Evolutionary conservation across 2,329 filamentous ascomycete genomes (phyloP).

Genomic region (Onygenales sp.): DNA sequence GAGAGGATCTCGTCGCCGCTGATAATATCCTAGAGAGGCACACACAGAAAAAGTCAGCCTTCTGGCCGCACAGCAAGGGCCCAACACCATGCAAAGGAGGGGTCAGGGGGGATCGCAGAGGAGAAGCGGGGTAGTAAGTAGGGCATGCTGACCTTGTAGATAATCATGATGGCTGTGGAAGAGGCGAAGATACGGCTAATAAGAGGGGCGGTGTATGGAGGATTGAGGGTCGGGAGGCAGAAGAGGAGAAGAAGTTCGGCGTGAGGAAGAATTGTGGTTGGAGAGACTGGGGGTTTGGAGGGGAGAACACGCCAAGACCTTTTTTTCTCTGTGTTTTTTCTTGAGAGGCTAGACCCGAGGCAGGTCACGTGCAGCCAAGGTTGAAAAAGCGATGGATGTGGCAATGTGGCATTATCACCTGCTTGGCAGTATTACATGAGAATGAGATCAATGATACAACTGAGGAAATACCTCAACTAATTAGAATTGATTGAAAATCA

Average conservation of each 20-base stretch:
- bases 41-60: slow-evolving; percentile 9
- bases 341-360: no score
- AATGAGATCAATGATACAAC: no score
- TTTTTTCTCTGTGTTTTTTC: not conserved
- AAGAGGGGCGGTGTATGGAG: not conserved
- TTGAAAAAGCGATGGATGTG: no score
- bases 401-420: no score
- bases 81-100: not conserved
- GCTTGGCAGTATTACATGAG: no score
- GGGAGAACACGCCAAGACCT: not conserved
- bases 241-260: slow-evolving; percentile 3
- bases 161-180: slow-evolving; percentile 55
- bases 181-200: no score
- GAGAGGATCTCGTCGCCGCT: slow-evolving; percentile 93
- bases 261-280: not conserved
- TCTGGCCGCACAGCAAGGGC: not conserved
- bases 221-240: slow-evolving; percentile 4
- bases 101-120: slow-evolving; percentile 3
- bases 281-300: not conserved
- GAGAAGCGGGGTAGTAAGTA: slow-evolving; percentile 1
- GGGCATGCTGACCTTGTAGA: slow-evolving; percentile 52
- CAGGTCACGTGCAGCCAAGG: no score
- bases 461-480: no score
- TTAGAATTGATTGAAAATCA: no score
- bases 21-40: slow-evolving; percentile 62